These are phyloP conservation scores for Rhodosporidiobolus sp. DNA, from an alignment of 768 basidiomycete species.

Conservation along the genomic window DNA sequence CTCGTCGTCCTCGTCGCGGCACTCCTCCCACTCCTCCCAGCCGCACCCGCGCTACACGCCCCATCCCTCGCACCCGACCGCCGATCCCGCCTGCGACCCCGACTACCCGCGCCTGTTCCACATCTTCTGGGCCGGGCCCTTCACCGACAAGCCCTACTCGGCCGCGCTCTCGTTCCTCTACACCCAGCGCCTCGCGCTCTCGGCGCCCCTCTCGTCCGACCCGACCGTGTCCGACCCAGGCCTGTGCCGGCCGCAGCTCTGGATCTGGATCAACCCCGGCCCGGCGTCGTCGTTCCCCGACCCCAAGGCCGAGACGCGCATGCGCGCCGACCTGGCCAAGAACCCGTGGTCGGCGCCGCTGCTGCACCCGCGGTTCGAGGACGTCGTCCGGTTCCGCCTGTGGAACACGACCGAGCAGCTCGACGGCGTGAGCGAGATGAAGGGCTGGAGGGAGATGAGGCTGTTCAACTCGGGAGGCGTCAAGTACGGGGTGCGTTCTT, in stretches of 20 bases:
- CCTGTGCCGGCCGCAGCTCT: slow-evolving; percentile 85
- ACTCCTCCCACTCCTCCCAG: slow-evolving; percentile 54
- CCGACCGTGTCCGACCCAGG: slow-evolving; percentile 49
- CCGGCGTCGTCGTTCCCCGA: slow-evolving; percentile 87
- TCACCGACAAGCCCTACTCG: slow-evolving; percentile 97
- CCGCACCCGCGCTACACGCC: slow-evolving; percentile 50
- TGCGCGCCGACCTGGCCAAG: slow-evolving; percentile 69
- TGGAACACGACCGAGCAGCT: slow-evolving; percentile 99
- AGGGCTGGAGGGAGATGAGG: slow-evolving; percentile 74
- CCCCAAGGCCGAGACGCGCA: slow-evolving; percentile 71
- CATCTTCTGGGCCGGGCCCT: slow-evolving; percentile 98
- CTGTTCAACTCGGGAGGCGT: slow-evolving; percentile 85
- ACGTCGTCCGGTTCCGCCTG: slow-evolving; percentile 87
- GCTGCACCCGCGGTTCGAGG: slow-evolving; percentile 84
- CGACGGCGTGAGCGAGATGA: slow-evolving; percentile 83
- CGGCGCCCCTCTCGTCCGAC: slow-evolving; percentile 19
- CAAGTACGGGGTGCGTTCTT: slow-evolving; percentile 54
- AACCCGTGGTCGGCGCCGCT: slow-evolving; percentile 96
- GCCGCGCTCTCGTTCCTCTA: slow-evolving; percentile 90
- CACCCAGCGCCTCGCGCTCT: slow-evolving; percentile 85
- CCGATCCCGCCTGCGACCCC: slow-evolving; percentile 67
- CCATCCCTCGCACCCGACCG: slow-evolving; percentile 6
- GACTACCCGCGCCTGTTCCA: slow-evolving; percentile 87
- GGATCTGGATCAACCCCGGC: slow-evolving; percentile 99
- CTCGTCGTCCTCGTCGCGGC: not conserved